These are phyloP conservation scores for Cucurbita ficifolia DNA, from an alignment of 306 rosid species.

Conservation along the genomic window DNA sequence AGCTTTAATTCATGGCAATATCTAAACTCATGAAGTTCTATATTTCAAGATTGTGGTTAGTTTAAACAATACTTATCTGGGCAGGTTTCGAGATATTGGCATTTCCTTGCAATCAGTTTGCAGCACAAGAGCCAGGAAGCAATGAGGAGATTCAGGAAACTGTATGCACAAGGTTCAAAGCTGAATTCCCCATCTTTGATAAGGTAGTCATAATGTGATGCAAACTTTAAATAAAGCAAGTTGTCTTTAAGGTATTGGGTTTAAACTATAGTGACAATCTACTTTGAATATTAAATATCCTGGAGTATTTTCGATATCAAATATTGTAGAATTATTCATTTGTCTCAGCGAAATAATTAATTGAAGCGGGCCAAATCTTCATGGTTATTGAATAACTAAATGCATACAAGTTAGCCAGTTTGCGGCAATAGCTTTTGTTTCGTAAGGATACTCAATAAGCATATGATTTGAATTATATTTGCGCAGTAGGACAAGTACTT, in stretches of 20 bases:
- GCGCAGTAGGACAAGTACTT: background rate
- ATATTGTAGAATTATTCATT: background rate
- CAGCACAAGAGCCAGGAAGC: slow-evolving; percentile 75
- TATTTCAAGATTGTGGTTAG: background rate
- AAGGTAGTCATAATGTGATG: slow-evolving; percentile 39
- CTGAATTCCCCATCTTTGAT: slow-evolving; percentile 75
- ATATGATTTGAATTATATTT: background rate
- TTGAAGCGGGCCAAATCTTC: background rate
- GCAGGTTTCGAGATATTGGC: slow-evolving; percentile 82
- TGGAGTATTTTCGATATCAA: background rate
- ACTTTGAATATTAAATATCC: background rate
- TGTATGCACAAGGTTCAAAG: slow-evolving; percentile 70
- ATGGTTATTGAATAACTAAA: background rate
- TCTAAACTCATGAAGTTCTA: background rate
- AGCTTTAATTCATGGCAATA: background rate
- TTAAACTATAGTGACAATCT: background rate
- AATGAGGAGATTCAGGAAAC: slow-evolving; percentile 61
- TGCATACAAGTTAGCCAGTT: background rate
- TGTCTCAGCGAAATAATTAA: background rate
- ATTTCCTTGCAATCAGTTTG: slow-evolving; percentile 95
- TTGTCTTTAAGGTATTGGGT: background rate
- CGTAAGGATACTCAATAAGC: background rate
- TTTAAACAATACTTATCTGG: background rate
- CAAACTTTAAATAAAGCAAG: background rate
- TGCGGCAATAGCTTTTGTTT: background rate